Conservation (phyloP, 2,329 filamentous ascomycete genomes). For the Pestalotiopsis sp. region DNA sequence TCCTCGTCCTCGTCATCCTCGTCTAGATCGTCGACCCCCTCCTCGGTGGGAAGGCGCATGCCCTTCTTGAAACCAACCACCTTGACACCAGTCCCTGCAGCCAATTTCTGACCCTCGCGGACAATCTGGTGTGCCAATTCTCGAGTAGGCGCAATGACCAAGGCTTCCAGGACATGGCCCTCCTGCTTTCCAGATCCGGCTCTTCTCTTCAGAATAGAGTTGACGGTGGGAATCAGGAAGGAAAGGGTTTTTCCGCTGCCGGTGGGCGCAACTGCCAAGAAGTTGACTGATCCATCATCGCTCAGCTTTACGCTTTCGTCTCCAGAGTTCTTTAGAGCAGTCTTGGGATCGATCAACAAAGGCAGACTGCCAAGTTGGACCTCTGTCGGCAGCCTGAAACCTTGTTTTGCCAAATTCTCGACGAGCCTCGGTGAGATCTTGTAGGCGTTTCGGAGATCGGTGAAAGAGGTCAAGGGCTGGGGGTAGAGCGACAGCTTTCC, state of each 20-base stretch:
- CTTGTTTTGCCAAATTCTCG: slow-evolving; percentile 81
- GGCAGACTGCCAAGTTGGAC: slow-evolving; percentile 89
- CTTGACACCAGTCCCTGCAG: slow-evolving; percentile 74
- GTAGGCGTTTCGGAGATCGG: slow-evolving; percentile 70
- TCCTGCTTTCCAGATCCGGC: slow-evolving; percentile 44
- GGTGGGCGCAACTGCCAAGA: slow-evolving; percentile 88
- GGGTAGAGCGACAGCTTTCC: slow-evolving; percentile 70
- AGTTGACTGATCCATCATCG: slow-evolving; percentile 57
- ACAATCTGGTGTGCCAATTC: slow-evolving; percentile 80
- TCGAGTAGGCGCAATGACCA: slow-evolving; percentile 79
- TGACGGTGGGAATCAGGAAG: slow-evolving; percentile 85
- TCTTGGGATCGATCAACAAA: slow-evolving; percentile 65
- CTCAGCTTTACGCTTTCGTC: slow-evolving; percentile 35
- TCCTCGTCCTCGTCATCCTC: slow-evolving; percentile 17
- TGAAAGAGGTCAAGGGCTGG: slow-evolving; percentile 78
- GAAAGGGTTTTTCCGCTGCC: slow-evolving; percentile 96
- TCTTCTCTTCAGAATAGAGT: slow-evolving; percentile 67
- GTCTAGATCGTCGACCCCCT: slow-evolving; percentile 34
- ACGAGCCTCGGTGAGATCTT: slow-evolving; percentile 73
- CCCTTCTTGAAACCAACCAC: slow-evolving; percentile 84
- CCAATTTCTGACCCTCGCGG: slow-evolving; percentile 83
- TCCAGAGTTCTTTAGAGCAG: slow-evolving; percentile 43
- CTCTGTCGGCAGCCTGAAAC: slow-evolving; percentile 86
- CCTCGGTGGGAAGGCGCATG: slow-evolving; percentile 65
- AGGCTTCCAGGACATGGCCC: slow-evolving; percentile 60